phyloP scores from a whole-genome alignment of 2,329 filamentous ascomycete species.

The Colletotrichum navitas region DNA sequence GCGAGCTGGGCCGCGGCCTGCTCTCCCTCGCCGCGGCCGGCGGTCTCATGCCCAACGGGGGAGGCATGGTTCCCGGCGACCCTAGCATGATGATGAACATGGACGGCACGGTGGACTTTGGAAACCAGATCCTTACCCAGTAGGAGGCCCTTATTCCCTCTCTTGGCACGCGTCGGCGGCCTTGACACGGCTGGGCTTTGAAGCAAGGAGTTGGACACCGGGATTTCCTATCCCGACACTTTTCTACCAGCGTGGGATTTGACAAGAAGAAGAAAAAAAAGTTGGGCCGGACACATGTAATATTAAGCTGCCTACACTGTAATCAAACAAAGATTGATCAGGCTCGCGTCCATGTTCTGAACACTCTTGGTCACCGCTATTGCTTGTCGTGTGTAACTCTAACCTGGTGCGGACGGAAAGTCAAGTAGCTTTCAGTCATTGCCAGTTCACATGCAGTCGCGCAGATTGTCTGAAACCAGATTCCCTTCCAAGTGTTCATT shows the following conservation, averaged over 20 bases:
- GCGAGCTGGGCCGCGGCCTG: slow-evolving; percentile 63
- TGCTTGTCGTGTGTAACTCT: not conserved
- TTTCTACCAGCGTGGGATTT: not conserved
- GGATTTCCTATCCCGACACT: not conserved
- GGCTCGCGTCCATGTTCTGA: not conserved
- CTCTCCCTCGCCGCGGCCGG: slow-evolving; percentile 50
- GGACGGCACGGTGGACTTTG: slow-evolving; percentile 41
- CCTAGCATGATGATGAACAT: slow-evolving; percentile 42
- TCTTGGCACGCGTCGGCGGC: not conserved
- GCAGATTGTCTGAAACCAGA: not conserved
- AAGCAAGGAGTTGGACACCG: slow-evolving; percentile 19
- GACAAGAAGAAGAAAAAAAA: not conserved
- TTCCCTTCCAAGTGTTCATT: slow-evolving; percentile 33
- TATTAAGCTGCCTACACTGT: slow-evolving; percentile 30
- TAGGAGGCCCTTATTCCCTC: slow-evolving; percentile 5
- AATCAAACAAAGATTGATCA: slow-evolving; percentile 4
- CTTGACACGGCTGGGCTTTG: slow-evolving; percentile 19
- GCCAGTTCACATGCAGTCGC: not conserved
- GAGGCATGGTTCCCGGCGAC: slow-evolving; percentile 30
- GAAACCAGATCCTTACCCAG: slow-evolving; percentile 39
- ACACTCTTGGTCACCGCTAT: not conserved
- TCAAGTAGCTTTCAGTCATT: not conserved
- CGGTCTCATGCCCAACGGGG: slow-evolving; percentile 39
- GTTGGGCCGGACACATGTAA: slow-evolving; percentile 25
- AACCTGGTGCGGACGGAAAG: not conserved